phyloP scores from a whole-genome alignment of 352 stramenopile genomes.

The Phytopythium mirpurense region DNA sequence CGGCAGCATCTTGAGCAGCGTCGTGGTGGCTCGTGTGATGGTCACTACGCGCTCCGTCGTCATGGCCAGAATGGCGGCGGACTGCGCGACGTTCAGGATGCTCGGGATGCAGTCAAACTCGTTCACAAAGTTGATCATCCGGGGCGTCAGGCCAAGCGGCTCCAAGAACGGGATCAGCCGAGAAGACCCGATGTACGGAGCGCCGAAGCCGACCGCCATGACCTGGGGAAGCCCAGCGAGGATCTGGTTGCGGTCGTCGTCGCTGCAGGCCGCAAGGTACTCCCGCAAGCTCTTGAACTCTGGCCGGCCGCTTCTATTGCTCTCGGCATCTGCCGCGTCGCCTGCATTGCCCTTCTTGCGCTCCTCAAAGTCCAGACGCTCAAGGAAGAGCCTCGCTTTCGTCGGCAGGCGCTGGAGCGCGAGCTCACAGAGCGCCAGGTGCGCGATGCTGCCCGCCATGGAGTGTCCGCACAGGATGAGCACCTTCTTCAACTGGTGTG shows the following conservation, averaged over 20 bases:
- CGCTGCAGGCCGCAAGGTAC: conserved; percentile 19
- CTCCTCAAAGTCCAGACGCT: conserved; percentile 44
- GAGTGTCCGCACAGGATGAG: conserved; percentile 74
- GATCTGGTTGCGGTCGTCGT: conserved; percentile 18
- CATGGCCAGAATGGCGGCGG: conserved; percentile 67
- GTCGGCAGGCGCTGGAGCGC: conserved; percentile 50
- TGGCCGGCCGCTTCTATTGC: conserved; percentile 5
- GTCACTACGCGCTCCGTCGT: conserved; percentile 74
- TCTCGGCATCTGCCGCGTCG: conserved; percentile 12
- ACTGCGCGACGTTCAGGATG: conserved; percentile 80
- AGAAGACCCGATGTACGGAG: conserved; percentile 62
- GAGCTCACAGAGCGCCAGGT: conserved; percentile 66
- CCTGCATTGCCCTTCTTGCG: conserved; percentile 23
- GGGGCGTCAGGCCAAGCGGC: conserved; percentile 37
- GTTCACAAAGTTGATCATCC: conserved; percentile 77
- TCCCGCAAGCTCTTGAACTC: conserved; percentile 9
- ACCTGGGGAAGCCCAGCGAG: conserved; percentile 35
- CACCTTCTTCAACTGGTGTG: conserved; percentile 38
- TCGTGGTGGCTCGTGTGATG: conserved; percentile 77
- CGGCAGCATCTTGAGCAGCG: conserved; percentile 63
- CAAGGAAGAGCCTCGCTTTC: conserved; percentile 30
- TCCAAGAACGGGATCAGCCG: conserved; percentile 41
- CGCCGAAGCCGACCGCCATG: conserved; percentile 71
- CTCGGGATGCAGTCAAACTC: conserved; percentile 84
- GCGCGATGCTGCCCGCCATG: conserved; percentile 71